Conservation (phyloP, 2,329 filamentous ascomycete species). For the Exophiala mesophila region DNA sequence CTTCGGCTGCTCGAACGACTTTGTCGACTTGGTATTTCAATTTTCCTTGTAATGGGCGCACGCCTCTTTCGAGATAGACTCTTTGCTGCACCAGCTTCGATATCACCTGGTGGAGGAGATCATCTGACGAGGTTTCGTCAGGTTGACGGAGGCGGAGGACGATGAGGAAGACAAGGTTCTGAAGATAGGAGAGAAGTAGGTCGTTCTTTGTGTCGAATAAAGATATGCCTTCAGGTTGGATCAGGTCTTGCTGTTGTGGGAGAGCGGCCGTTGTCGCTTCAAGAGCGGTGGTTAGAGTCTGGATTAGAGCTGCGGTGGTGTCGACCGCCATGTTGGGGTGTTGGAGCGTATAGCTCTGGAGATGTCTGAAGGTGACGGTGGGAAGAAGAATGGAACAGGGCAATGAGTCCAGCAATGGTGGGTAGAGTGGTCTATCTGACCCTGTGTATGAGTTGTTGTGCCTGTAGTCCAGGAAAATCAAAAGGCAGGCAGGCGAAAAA, state of each 20-base stretch:
- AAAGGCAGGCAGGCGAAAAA: too few species aligned
- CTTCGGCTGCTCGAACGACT: constrained; percentile 80
- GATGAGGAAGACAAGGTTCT: constrained; percentile 86
- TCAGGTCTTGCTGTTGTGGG: constrained; percentile 53
- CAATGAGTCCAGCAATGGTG: too few species aligned
- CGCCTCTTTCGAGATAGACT: constrained; percentile 89
- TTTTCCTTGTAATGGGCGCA: constrained; percentile 81
- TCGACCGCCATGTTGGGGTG: constrained; percentile 20
- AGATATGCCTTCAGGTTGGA: constrained; percentile 79
- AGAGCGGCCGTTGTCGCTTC: constrained; percentile 17
- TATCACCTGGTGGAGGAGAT: constrained; percentile 53
- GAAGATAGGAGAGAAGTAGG: constrained; percentile 90
- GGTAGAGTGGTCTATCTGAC: too few species aligned
- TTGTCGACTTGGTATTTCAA: constrained; percentile 96
- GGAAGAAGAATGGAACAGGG: too few species aligned
- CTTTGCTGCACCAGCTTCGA: constrained; percentile 85
- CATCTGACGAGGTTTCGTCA: constrained; percentile 26
- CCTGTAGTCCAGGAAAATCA: too few species aligned
- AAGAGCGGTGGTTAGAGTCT: constrained; percentile 20
- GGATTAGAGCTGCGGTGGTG: constrained; percentile 9
- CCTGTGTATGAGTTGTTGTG: too few species aligned
- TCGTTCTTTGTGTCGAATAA: constrained; percentile 96
- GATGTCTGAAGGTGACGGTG: too few species aligned
- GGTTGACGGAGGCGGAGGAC: constrained; percentile 66
- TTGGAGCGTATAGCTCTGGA: too few species aligned